phyloP scores from a whole-genome alignment of 192 early-diverging fungal species.

The Pecoramyces ruminantium region DNA sequence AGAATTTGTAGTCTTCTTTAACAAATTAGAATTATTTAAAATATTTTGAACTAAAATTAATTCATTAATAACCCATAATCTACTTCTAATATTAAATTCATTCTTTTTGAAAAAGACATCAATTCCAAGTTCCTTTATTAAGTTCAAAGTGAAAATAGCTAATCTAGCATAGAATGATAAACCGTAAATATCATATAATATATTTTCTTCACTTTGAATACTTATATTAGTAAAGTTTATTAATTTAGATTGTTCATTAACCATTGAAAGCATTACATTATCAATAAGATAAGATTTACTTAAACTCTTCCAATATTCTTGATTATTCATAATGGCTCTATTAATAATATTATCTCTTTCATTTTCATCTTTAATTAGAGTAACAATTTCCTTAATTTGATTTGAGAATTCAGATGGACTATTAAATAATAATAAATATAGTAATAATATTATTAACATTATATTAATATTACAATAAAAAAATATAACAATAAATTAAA shows the following conservation, averaged over 20 bases:
- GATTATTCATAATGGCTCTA: not conserved
- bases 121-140: not conserved
- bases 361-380: not conserved
- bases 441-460: no score
- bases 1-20: not conserved
- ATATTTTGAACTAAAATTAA: not conserved
- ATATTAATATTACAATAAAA: no score
- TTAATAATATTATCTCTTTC: not conserved
- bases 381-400: not conserved
- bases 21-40: not conserved
- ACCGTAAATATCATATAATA: not conserved
- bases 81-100: not conserved
- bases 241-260: not conserved
- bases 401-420: not conserved
- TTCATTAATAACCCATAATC: not conserved
- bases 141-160: not conserved
- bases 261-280: not conserved
- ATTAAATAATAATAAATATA: not conserved
- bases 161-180: not conserved
- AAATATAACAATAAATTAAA: no score
- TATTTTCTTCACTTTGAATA: not conserved
- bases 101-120: not conserved
- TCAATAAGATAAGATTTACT: not conserved
- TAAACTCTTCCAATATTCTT: not conserved
- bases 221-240: not conserved